Evolutionary conservation across 2,329 filamentous ascomycete genomes (phyloP).

Genomic region (Penicillium sp.): DNA sequence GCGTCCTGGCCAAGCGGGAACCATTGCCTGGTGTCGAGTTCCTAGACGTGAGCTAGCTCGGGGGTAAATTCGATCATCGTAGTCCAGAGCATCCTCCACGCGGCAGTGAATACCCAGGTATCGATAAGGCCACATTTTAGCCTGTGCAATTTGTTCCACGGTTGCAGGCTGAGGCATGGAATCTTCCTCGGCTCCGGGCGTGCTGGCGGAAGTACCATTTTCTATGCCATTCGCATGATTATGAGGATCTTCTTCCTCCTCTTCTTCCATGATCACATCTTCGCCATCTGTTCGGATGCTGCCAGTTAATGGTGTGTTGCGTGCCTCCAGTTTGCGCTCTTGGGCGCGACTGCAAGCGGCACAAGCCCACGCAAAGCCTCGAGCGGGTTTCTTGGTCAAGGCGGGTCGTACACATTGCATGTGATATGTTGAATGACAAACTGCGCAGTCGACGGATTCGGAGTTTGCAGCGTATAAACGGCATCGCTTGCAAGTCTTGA

Average conservation of each 20-base stretch:
- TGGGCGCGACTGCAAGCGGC: conserved; percentile 94
- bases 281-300: conserved; percentile 55
- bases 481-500: conserved; percentile 95
- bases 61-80: conserved; percentile 96
- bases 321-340: conserved; percentile 85
- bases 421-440: conserved; percentile 93
- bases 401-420: conserved; percentile 97
- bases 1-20: conserved; percentile 79
- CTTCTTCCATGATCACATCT: conserved; percentile 64
- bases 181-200: conserved; percentile 56
- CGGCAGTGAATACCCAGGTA: conserved; percentile 95
- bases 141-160: conserved; percentile 84
- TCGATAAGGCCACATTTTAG: conserved; percentile 92
- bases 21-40: conserved; percentile 84
- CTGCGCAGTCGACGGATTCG: conserved; percentile 95
- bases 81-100: conserved; percentile 91
- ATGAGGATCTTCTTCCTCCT: conserved; percentile 66
- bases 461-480: conserved; percentile 88
- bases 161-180: conserved; percentile 64
- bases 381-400: conserved; percentile 89
- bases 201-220: conserved; percentile 63
- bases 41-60: conserved; percentile 90
- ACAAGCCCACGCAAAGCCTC: conserved; percentile 97
- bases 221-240: conserved; percentile 53
- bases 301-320: conserved; percentile 74